Conservation (phyloP, 2,329 filamentous ascomycete genomes). For the Fusarium tanahbumbuense region DNA sequence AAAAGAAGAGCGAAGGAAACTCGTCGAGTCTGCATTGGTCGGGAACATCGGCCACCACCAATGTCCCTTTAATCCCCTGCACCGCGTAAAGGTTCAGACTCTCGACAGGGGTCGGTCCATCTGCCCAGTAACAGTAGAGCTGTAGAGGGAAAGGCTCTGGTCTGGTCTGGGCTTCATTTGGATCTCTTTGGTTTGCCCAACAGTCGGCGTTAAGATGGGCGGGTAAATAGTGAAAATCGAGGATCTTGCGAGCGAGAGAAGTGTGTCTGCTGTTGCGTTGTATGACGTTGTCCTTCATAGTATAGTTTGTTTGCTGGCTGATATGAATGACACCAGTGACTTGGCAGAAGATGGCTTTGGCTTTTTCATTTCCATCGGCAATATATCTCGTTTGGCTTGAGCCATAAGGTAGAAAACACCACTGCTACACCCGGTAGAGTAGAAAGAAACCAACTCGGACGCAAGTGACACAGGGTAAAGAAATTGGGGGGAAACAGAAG, state of each 20-base stretch:
- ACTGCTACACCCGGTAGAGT: constrained; percentile 10
- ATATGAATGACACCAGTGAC: not conserved
- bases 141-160: not conserved
- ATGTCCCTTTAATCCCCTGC: constrained; percentile 41
- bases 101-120: constrained; percentile 40
- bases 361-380: not conserved
- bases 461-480: not conserved
- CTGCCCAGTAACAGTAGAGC: constrained; percentile 3
- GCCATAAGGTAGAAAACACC: constrained; percentile 18
- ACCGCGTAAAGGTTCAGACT: constrained; percentile 48
- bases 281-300: not conserved
- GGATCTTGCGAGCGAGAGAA: constrained; percentile 1
- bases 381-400: constrained; percentile 26
- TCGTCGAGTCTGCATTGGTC: constrained; percentile 42
- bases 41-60: constrained; percentile 26
- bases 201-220: constrained; percentile 48
- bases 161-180: constrained; percentile 23
- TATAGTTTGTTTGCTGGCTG: too few relatives aligned
- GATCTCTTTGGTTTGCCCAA: constrained; percentile 37
- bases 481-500: constrained; percentile 16
- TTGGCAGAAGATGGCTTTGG: not conserved
- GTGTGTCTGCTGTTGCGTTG: constrained; percentile 7
- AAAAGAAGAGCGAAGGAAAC: not conserved
- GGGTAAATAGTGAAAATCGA: constrained; percentile 20
- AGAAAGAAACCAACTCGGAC: not conserved